Base-by-base conservation (phyloP, 805 yeast genomes). In the Zygosaccharomyces rouxii region DNA sequence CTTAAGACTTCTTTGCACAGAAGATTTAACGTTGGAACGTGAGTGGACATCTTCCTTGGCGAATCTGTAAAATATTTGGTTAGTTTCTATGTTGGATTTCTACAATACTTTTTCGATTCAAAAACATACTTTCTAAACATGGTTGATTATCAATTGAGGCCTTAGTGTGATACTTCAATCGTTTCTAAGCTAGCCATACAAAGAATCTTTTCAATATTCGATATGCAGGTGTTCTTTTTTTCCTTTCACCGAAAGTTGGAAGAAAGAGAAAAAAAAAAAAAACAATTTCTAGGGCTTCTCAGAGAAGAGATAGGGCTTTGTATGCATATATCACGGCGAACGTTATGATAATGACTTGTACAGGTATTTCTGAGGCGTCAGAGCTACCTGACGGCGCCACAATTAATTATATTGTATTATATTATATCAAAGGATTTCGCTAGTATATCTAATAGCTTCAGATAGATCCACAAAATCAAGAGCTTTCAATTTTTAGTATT, bases 1-100 rank as follows among this genome's bases (percentile, higher is more conserved):
- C 63, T 87, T 87, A 56, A 92, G 74, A n/a, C 85, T 84, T 67
- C 97, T 79, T 67, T 89, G 96, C n/a, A 86, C 90, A 1, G 97
- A 90, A 0, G 96, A 86, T 68, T 90, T 90, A 67, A 90, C 84
- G 63, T 92, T 92, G 11, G 97, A 83, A 55, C 94, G 83, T 7
- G 96, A 84, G 59, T 89, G 95, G 46, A 89, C 78, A 63, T 90
- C 97, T 37, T 89, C 96, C 55, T 80, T 83, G 26, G 88, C 77
- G 71, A 89, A 89, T 64, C 81, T 77, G 43, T 28, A 13, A 29
- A 41, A 14, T 39, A 19, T 23, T 29, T 19, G 28, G 31, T 29
- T 22, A 29, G 26, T 19, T 14, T 28, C 28, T 18, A 38, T 28
- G 14, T n/a, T 13, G 21, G 14, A 38, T 25, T 10, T 9, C 18